These are phyloP conservation scores for Gossypium herbaceum DNA, from an alignment of 345 rosid species.

Conservation along the genomic window DNA sequence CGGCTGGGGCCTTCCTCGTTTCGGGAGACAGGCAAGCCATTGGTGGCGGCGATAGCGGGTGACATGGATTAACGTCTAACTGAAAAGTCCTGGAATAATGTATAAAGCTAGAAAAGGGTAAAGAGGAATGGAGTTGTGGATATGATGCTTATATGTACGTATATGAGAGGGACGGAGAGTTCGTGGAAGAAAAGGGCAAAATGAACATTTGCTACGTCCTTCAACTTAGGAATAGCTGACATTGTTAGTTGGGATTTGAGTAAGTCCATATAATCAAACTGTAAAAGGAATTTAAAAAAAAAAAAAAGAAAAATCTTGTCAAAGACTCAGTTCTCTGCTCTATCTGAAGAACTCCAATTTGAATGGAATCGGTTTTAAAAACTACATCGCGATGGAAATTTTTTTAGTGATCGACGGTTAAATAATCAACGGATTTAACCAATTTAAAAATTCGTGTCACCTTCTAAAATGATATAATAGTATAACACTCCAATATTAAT, in stretches of 20 bases:
- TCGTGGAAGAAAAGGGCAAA: neutral
- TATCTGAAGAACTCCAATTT: too few species aligned
- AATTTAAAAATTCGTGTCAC: too few species aligned
- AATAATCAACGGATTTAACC: too few species aligned
- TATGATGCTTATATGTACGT: neutral
- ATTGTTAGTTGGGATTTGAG: constrained; percentile 2
- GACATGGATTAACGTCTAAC: constrained; percentile 27
- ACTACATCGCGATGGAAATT: too few species aligned
- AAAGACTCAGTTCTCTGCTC: too few species aligned
- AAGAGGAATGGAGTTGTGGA: neutral
- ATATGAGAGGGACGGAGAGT: neutral
- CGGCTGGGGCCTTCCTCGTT: constrained; percentile 35
- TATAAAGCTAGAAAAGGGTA: constrained; percentile 23
- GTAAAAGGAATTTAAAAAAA: neutral
- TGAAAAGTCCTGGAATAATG: constrained; percentile 3
- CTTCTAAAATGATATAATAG: too few species aligned
- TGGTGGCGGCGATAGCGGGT: constrained; percentile 28
- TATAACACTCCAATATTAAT: too few species aligned
- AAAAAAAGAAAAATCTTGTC: too few species aligned
- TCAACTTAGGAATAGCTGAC: neutral
- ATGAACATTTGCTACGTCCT: neutral
- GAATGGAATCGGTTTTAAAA: too few species aligned
- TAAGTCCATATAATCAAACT: neutral
- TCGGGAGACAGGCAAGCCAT: neutral
- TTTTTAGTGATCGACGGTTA: too few species aligned